A percentile compares a stretch with the other conserved stretches of the same genome.
phyloP scores from a whole-genome alignment of 345 rosid genomes.

The Lumnitzera racemosa region DNA sequence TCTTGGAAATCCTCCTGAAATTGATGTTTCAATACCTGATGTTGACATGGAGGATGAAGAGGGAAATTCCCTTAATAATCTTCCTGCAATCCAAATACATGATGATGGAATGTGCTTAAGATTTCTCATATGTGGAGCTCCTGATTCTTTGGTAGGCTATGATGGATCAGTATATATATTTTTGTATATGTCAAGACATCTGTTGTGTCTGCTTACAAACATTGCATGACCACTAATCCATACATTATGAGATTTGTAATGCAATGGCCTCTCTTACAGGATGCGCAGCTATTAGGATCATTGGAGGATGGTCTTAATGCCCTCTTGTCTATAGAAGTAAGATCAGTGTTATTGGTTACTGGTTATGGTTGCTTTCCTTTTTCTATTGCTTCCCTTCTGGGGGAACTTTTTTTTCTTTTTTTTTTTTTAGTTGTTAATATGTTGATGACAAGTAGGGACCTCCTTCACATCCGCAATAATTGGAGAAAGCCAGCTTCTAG shows the following conservation, averaged over 20 bases:
- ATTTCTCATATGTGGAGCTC: constrained; percentile 36
- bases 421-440: too few species aligned
- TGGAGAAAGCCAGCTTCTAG: background rate
- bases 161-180: background rate
- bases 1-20: constrained; percentile 33
- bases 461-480: constrained; percentile 1
- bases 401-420: background rate
- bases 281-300: constrained; percentile 21
- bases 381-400: background rate
- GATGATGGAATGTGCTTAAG: constrained; percentile 38
- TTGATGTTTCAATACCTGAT: constrained; percentile 25
- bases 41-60: constrained; percentile 24
- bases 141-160: constrained; percentile 16
- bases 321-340: constrained; percentile 38
- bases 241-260: too few species aligned
- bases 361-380: too few species aligned
- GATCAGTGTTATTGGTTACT: background rate
- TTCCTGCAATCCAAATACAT: constrained; percentile 41
- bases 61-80: constrained; percentile 24
- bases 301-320: constrained; percentile 46
- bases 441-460: too few species aligned
- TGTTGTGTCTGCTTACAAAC: too few species aligned
- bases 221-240: too few species aligned
- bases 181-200: background rate
- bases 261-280: constrained; percentile 15